Percentiles rank a stretch among this genome's conserved stretches.
phyloP scores from a whole-genome alignment of 768 basidiomycete genomes.

The Termitomyces sp. region DNA sequence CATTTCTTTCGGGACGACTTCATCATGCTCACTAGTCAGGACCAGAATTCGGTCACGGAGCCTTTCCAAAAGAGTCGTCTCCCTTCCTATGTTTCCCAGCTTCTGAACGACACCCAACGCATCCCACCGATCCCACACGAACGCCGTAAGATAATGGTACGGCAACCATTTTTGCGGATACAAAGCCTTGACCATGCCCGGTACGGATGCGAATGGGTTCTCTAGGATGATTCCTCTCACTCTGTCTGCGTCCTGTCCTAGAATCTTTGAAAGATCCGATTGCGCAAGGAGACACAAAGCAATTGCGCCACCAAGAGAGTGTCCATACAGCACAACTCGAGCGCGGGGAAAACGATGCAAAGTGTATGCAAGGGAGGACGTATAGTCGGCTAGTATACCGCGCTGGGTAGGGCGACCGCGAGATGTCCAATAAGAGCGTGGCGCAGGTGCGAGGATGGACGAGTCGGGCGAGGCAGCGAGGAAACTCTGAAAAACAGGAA shows the following conservation, averaged over 20 bases:
- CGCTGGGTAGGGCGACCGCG: constrained; percentile 29
- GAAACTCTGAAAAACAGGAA: constrained; percentile 31
- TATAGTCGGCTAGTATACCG: constrained; percentile 36
- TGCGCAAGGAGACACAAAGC: constrained; percentile 32
- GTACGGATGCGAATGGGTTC: constrained; percentile 43
- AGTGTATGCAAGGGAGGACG: constrained; percentile 23
- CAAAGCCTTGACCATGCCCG: constrained; percentile 38
- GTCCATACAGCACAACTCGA: constrained; percentile 35
- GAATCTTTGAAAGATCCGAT: constrained; percentile 7
- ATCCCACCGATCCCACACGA: constrained; percentile 44
- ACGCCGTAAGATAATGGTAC: constrained; percentile 38
- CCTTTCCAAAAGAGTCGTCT: constrained; percentile 9
- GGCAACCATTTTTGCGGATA: constrained; percentile 45
- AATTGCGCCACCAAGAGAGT: constrained; percentile 42
- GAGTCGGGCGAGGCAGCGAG: not conserved
- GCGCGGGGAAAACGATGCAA: constrained; percentile 25
- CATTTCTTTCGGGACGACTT: constrained; percentile 38
- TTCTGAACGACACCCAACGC: constrained; percentile 23
- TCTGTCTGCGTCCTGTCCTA: constrained; percentile 3
- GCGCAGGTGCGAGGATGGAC: constrained; percentile 20
- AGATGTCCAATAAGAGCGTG: constrained; percentile 46
- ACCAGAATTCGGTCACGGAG: constrained; percentile 23
- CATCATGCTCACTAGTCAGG: constrained; percentile 37
- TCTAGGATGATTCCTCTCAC: constrained; percentile 39
- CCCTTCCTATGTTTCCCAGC: too few species aligned